Evolutionary conservation across 129 eudicot species (phyloP), one percentile per base, ranked within the genome.

Genomic region (Scalesia atractyloides): DNA sequence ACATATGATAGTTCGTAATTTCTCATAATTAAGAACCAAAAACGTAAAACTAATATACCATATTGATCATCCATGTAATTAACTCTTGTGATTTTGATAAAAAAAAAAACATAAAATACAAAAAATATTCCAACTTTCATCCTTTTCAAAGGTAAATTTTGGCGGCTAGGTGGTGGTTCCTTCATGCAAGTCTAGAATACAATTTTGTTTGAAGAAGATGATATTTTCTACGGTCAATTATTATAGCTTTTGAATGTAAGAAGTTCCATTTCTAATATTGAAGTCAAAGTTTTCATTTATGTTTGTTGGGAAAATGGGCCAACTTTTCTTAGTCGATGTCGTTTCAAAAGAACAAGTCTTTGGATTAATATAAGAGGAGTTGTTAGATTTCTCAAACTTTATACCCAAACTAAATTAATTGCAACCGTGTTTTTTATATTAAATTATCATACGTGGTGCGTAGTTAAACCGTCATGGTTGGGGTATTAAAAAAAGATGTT

Each of bases 301-400:
- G 34, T 67, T 20, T 68, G 7, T 48, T 48, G 22, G 5, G 13
- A 22, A 19, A 15, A 11, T 1, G 15, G 1, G n/a, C n/a, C 48
- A 24, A 10, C 26, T 26, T 15, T 24, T 16, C 48, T 26, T 56
- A 3, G 0, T 2, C 14, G 14, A 48, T 14, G 20, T 49, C 26
- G 18, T 53, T 51, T 34, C 5, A 4, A 36, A 36, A 52, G 74
- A 53, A 36, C 34, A 5, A 16, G 65, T 70, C 64, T 70, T 70
- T 53, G 18, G 53, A 17, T 36, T 70, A 34, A 36, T 34, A 36
- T 34, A 17, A 20, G 43, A 46, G 24, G 34, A 17, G 64, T 3
- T 70, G 64, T 53, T 54, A 50, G 39, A 16, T 34, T 18, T 34
- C 54, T 68, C 18, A 11, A 48, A 16, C 14, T 1, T 48, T 24